Percentiles rank a stretch among this genome's conserved stretches.
Evolutionary conservation across 768 basidiomycete genomes (phyloP).

Genomic region (Boletus rubescentipes): DNA sequence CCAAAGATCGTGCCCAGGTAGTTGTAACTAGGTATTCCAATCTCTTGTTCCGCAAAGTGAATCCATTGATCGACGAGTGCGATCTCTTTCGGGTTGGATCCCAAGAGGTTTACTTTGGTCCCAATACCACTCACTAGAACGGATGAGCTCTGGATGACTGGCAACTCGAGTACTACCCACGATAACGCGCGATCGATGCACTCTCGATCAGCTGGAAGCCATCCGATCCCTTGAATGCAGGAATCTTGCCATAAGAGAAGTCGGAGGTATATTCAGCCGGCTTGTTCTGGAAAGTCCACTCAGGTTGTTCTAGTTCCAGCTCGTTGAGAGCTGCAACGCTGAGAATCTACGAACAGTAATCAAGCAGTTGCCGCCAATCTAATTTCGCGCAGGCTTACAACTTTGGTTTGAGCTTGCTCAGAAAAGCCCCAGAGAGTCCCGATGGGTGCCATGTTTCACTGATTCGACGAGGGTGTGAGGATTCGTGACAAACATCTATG

Average conservation of each 20-base stretch:
- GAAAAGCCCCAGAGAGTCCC: slow-evolving; percentile 19
- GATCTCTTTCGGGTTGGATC: slow-evolving; percentile 7
- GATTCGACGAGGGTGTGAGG: not conserved
- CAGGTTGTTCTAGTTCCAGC: slow-evolving; percentile 7
- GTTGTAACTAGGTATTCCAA: not conserved
- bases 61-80: slow-evolving; percentile 20
- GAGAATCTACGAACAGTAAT: slow-evolving; percentile 6
- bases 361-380: not conserved
- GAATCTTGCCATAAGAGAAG: slow-evolving; percentile 21
- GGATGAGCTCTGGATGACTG: not conserved
- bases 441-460: slow-evolving; percentile 11
- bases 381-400: slow-evolving; percentile 2
- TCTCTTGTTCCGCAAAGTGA: slow-evolving; percentile 20
- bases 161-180: slow-evolving; percentile 4
- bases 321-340: slow-evolving; percentile 15
- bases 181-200: slow-evolving; percentile 16
- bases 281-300: slow-evolving; percentile 11
- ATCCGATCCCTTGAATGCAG: slow-evolving; percentile 17
- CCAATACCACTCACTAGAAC: slow-evolving; percentile 14
- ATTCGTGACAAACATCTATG: not conserved
- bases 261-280: slow-evolving; percentile 12
- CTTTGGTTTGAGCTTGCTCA: slow-evolving; percentile 16
- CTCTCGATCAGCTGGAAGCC: slow-evolving; percentile 21
- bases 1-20: not conserved
- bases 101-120: slow-evolving; percentile 11